Base-by-base conservation (phyloP, 2,329 filamentous ascomycete species). In the Fusarium veterinarium region DNA sequence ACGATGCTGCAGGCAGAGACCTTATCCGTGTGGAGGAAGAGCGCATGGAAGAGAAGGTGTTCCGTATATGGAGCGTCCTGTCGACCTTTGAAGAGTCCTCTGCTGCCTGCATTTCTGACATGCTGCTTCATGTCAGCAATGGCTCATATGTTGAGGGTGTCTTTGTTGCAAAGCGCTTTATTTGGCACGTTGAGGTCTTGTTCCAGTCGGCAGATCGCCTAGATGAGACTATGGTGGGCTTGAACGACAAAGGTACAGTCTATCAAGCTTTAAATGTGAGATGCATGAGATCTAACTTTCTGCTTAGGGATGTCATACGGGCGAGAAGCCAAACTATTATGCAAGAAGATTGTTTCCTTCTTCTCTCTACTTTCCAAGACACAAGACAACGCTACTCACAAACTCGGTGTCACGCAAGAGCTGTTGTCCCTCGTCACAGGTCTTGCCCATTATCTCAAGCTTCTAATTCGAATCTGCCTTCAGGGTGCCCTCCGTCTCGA, bases 301-400 rank as follows among this genome's bases (percentile, higher is more conserved):
- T 28, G 11, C 20, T 33, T 80, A 93, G 95, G 93, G 71, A 88
- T 99, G 69, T 94, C 95, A 14, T 99, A 98, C 80, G 93, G 93
- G 23, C 91, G 96, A 77, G 96, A 99, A 84, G 93, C 96, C n/a
- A 99, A 99, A 83, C 87, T 99, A 56, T 89, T 99, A n/a, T 99
- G 96, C 86, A 99, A 99, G 83, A 99, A 99, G 83, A 97, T 99
- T 60, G 96, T 99, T 10, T 94, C 95, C 31, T 99, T 99, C 86
- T 99, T 99, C 81, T 95, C 95, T 17, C 86, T 99, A 23, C 87
- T 99, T 13, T 97, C 95, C 10, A 97, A 97, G 81, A 96, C 95
- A 3, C 95, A 98, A 80, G 95, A 98, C 78, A 94, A 91, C 13
- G 93, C 92, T n/a, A 91, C 93, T 41, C 89, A 94, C 64, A 96